Percentiles rank a stretch among this genome's conserved stretches.
These are phyloP conservation scores for Mollisiaceae sp. DNA, from an alignment of 2,329 filamentous ascomycete genomes.

Conservation along the genomic window DNA sequence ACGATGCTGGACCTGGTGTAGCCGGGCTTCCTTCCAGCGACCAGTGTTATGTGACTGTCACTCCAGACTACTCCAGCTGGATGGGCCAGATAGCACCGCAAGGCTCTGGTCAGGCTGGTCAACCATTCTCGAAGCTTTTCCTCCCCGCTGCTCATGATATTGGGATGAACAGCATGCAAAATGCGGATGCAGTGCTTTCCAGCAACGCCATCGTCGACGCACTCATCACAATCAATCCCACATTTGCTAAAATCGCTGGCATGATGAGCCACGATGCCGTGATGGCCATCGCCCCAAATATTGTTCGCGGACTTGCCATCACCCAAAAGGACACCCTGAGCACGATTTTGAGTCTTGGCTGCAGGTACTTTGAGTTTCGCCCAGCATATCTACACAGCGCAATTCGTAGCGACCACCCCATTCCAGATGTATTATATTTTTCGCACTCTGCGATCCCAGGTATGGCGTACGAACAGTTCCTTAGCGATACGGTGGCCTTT, in stretches of 20 bases:
- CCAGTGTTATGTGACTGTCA: slow-evolving; percentile 53
- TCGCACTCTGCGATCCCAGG: slow-evolving; percentile 57
- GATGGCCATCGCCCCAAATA: slow-evolving; percentile 44
- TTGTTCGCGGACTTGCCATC: slow-evolving; percentile 54
- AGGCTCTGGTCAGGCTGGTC: slow-evolving; percentile 46
- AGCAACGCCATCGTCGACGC: slow-evolving; percentile 41
- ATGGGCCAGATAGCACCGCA: slow-evolving; percentile 49
- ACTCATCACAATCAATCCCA: slow-evolving; percentile 29
- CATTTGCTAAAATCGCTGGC: slow-evolving; percentile 36
- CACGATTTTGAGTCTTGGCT: slow-evolving; percentile 52
- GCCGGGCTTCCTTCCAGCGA: slow-evolving; percentile 50
- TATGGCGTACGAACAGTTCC: slow-evolving; percentile 52
- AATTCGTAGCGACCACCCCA: slow-evolving; percentile 44
- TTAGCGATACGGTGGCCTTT: slow-evolving; percentile 49
- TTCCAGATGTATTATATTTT: slow-evolving; percentile 55
- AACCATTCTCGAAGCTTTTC: slow-evolving; percentile 50
- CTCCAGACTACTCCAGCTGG: slow-evolving; percentile 50
- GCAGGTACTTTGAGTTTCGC: slow-evolving; percentile 58
- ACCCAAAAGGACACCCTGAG: slow-evolving; percentile 55
- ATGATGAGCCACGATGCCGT: slow-evolving; percentile 36
- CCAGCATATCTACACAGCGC: slow-evolving; percentile 53
- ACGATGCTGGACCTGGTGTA: slow-evolving; percentile 52
- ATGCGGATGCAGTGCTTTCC: slow-evolving; percentile 46
- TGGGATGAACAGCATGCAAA: slow-evolving; percentile 58
- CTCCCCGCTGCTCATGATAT: slow-evolving; percentile 54